A percentile compares a stretch with the other conserved stretches of the same genome.
Conservation (phyloP, 2,329 filamentous ascomycete species). For the Ophiostoma triangulosporum region DNA sequence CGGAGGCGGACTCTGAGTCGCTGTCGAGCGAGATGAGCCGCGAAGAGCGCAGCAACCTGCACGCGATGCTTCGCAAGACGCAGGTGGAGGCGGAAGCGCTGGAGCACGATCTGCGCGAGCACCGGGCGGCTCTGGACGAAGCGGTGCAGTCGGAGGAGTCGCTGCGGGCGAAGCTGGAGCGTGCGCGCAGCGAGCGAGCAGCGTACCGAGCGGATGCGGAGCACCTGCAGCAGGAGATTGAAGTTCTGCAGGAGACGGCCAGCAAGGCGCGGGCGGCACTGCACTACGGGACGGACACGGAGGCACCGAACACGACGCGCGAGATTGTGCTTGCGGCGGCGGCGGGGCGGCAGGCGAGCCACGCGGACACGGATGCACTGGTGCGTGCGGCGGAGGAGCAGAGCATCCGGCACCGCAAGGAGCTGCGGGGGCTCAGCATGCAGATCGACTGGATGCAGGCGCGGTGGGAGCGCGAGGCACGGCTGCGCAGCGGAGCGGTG, state of each 20-base stretch:
- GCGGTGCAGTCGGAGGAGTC: constrained; percentile 43
- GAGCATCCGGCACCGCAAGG: constrained; percentile 56
- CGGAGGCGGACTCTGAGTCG: constrained; percentile 8
- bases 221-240: constrained; percentile 39
- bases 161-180: constrained; percentile 54
- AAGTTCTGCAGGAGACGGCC: constrained; percentile 28
- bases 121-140: constrained; percentile 49
- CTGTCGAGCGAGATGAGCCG: constrained; percentile 26
- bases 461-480: constrained; percentile 64
- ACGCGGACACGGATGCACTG: constrained; percentile 43
- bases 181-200: constrained; percentile 52
- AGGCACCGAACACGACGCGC: constrained; percentile 5
- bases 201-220: constrained; percentile 39
- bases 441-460: constrained; percentile 88
- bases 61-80: constrained; percentile 45
- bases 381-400: constrained; percentile 45
- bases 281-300: constrained; percentile 14
- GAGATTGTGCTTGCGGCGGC: constrained; percentile 15
- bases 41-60: constrained; percentile 45
- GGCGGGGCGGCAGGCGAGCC: constrained; percentile 15
- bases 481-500: constrained; percentile 64
- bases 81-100: constrained; percentile 54
- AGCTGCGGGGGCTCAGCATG: constrained; percentile 69
- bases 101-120: constrained; percentile 57
- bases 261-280: constrained; percentile 22